Percentiles rank a stretch among this genome's conserved stretches.
Evolutionary conservation across 208 protist genomes (phyloP).

Genomic region (Trypanosoma theileri): DNA sequence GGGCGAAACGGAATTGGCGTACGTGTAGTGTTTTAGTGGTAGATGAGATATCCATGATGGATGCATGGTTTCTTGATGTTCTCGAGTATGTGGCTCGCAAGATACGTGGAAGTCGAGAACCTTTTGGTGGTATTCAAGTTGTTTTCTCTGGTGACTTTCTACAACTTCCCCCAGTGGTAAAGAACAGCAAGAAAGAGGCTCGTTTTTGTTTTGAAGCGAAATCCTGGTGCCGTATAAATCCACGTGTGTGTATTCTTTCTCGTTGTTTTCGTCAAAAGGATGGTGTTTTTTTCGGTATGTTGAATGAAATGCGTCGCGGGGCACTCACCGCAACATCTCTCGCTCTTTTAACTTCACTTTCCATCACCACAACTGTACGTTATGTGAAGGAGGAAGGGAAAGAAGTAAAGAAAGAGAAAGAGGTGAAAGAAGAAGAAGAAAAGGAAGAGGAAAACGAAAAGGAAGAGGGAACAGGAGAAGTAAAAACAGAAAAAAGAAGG

Average conservation of each 20-base stretch:
- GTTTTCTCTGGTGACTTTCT: slow-evolving; percentile 93
- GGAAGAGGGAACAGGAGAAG: neutral
- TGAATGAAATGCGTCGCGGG: slow-evolving; percentile 80
- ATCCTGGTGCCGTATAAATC: slow-evolving; percentile 64
- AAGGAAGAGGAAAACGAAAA: neutral
- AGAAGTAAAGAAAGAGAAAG: neutral
- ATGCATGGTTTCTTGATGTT: slow-evolving; percentile 72
- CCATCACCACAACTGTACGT: slow-evolving; percentile 26
- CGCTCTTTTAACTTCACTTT: slow-evolving; percentile 42
- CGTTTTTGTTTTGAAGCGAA: slow-evolving; percentile 78
- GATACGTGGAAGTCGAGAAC: slow-evolving; percentile 52
- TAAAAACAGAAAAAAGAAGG: neutral
- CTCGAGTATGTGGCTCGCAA: slow-evolving; percentile 74
- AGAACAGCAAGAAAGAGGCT: slow-evolving; percentile 10
- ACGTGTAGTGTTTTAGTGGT: slow-evolving; percentile 76
- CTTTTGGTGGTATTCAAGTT: slow-evolving; percentile 93
- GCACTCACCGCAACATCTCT: slow-evolving; percentile 38
- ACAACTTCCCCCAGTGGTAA: slow-evolving; percentile 82
- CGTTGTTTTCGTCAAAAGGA: slow-evolving; percentile 72
- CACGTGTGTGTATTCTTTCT: slow-evolving; percentile 58
- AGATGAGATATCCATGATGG: slow-evolving; percentile 93
- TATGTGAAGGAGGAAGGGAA: slow-evolving; percentile 24
- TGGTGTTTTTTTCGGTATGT: slow-evolving; percentile 54
- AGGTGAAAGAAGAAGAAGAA: neutral
- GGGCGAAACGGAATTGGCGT: slow-evolving; percentile 49